Evolutionary conservation across 2,329 filamentous ascomycete genomes (phyloP), one percentile per base, ranked within the genome.

Genomic region (Diaporthe velutina): DNA sequence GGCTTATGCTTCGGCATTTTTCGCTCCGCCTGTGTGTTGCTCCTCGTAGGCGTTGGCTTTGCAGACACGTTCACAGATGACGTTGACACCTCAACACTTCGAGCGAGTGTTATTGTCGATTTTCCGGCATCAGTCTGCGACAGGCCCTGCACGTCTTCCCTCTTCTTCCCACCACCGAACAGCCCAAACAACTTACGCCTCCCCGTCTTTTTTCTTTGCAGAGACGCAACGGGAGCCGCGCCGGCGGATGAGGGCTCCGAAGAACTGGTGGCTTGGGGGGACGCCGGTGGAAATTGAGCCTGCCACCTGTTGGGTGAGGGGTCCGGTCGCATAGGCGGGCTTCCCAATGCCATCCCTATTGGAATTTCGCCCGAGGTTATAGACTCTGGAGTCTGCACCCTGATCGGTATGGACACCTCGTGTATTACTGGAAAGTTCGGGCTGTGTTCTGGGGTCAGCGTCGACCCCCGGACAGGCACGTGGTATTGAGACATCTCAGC

Each of bases 261-360:
- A 75, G 76, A 58, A 35, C 57, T 75, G 52, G 74, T 45, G 15
- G 35, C 30, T 8, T 48, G 68, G 75, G 78, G 54, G 61, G 76
- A 70, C 70, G 75, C 77, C 73, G 78, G 40, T 66, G 76, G 74
- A 66, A 67, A 76, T 55, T 33, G 64, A 33, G 79, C 80, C 45
- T 79, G 82, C 78, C 81, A 83, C 50, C 72, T 76, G 48, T 75
- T 73, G 7, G 78, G 78, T 54, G 81, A 80, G 28, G 78, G 64
- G 33, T 68, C 75, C 48, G 84, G 83, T 22, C 83, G 82, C 52
- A 85, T 84, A n/a, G 87, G 84, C 33, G 93, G 93, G 79, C 93
- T 95, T 42, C 93, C 93, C 73, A 95, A 84, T 1, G 93, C 93
- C 88, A 95, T 92, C 13, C 94, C 94, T 76, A 95, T 95, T 78